Evolutionary conservation across 2,329 filamentous ascomycete genomes (phyloP).

Genomic region (Pyrenophora tritici-repentis): DNA sequence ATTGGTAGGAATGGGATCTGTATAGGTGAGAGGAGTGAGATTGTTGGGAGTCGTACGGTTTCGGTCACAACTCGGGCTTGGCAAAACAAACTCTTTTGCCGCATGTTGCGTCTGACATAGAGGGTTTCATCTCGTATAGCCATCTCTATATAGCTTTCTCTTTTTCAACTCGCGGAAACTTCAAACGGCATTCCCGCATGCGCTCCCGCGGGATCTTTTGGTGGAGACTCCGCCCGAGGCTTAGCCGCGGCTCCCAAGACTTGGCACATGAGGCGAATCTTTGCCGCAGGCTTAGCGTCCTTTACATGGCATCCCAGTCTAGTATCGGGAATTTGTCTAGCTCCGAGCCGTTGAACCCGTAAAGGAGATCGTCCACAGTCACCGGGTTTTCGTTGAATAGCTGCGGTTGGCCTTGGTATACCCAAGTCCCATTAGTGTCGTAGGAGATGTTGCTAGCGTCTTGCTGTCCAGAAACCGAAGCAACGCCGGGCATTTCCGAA

Average conservation of each 20-base stretch:
- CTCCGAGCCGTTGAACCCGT: constrained; percentile 34
- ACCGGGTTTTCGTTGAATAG: constrained; percentile 19
- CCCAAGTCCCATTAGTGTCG: constrained; percentile 19
- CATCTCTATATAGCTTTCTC: too few relatives aligned
- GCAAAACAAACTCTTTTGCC: too few relatives aligned
- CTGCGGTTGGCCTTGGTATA: constrained; percentile 15
- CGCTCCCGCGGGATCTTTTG: not conserved
- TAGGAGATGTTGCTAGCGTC: constrained; percentile 7
- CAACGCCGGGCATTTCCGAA: not conserved
- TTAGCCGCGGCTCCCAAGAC: not conserved
- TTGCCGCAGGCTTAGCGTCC: not conserved
- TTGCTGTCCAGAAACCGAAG: not conserved
- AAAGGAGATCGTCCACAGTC: constrained; percentile 31
- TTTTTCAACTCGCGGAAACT: too few relatives aligned
- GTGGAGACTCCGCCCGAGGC: not conserved
- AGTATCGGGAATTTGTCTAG: constrained; percentile 29
- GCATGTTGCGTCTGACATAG: too few relatives aligned
- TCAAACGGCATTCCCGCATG: not conserved
- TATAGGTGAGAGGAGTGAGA: constrained; percentile 5
- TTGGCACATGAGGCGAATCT: not conserved
- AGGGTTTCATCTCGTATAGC: too few relatives aligned
- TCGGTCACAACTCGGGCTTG: too few relatives aligned
- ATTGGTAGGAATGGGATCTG: constrained; percentile 13
- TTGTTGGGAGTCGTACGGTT: constrained; percentile 4
- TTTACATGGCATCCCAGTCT: constrained; percentile 2